phyloP scores from a whole-genome alignment of 441 rosid genomes.

The Omphalea diandra region DNA sequence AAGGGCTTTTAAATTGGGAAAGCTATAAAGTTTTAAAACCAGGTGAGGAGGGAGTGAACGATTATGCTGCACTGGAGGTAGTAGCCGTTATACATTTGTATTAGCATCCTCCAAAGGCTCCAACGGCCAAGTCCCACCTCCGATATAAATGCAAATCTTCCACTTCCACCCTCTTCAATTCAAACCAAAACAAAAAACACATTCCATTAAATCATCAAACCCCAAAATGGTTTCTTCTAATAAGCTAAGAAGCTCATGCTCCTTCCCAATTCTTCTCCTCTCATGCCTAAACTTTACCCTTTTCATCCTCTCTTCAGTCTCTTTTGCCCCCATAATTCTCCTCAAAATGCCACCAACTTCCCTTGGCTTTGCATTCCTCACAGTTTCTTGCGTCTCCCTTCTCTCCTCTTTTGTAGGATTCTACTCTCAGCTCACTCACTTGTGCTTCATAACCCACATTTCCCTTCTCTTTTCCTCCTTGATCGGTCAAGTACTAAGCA shows the following conservation, averaged over 20 bases:
- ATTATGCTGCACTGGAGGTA: conserved; percentile 9
- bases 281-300: conserved; percentile 48
- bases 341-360: conserved; percentile 54
- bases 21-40: conserved; percentile 14
- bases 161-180: no score
- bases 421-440: conserved; percentile 40
- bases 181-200: not conserved
- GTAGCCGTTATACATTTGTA: conserved; percentile 34
- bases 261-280: conserved; percentile 50
- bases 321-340: conserved; percentile 47
- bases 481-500: conserved; percentile 37
- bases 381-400: conserved; percentile 44
- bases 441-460: conserved; percentile 48
- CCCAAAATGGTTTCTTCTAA: conserved; percentile 30
- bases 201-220: not conserved
- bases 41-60: conserved; percentile 26
- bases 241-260: conserved; percentile 49
- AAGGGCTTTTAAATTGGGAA: not conserved
- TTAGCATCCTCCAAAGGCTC: conserved; percentile 5
- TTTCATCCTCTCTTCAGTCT: conserved; percentile 44
- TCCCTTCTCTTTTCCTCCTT: conserved; percentile 44
- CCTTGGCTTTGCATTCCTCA: conserved; percentile 42
- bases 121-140: conserved; percentile 30
- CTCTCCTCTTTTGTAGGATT: conserved; percentile 48
- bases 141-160: conserved; percentile 19